These are phyloP conservation scores for Calamus simplicifolius DNA, from an alignment of 176 grass and related monocot genomes.

Conservation along the genomic window DNA sequence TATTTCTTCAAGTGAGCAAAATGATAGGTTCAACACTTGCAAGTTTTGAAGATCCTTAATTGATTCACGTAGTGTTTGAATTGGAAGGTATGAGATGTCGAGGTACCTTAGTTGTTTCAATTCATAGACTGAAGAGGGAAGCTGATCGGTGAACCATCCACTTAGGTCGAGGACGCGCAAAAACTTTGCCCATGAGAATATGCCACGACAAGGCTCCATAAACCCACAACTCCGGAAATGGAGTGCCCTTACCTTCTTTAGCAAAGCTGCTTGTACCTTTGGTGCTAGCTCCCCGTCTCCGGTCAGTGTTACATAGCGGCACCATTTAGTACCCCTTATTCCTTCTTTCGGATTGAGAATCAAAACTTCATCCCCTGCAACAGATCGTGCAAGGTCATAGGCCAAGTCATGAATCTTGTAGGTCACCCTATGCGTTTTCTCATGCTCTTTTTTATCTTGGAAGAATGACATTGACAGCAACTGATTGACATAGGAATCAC, in stretches of 20 bases:
- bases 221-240: too few relatives aligned
- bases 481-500: background rate
- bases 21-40: conserved; percentile 16
- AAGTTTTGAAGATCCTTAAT: conserved; percentile 12
- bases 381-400: conserved; percentile 17
- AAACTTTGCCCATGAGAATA: too few relatives aligned
- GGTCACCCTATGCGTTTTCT: background rate
- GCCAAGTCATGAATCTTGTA: conserved; percentile 5
- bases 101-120: conserved; percentile 22
- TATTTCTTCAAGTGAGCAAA: conserved; percentile 2
- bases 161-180: too few relatives aligned
- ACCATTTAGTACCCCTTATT: too few relatives aligned
- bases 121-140: too few relatives aligned
- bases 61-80: background rate
- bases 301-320: too few relatives aligned
- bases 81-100: conserved; percentile 7
- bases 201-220: too few relatives aligned
- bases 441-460: background rate
- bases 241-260: too few relatives aligned
- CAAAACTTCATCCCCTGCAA: conserved; percentile 18
- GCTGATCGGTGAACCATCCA: too few relatives aligned
- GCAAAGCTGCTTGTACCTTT: too few relatives aligned
- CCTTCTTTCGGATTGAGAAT: conserved; percentile 9
- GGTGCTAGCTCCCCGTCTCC: too few relatives aligned
- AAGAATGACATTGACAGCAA: conserved; percentile 4